Conservation (phyloP, 1,284 basidiomycete genomes). For the Sporisorium iseilematis-ciliati region DNA sequence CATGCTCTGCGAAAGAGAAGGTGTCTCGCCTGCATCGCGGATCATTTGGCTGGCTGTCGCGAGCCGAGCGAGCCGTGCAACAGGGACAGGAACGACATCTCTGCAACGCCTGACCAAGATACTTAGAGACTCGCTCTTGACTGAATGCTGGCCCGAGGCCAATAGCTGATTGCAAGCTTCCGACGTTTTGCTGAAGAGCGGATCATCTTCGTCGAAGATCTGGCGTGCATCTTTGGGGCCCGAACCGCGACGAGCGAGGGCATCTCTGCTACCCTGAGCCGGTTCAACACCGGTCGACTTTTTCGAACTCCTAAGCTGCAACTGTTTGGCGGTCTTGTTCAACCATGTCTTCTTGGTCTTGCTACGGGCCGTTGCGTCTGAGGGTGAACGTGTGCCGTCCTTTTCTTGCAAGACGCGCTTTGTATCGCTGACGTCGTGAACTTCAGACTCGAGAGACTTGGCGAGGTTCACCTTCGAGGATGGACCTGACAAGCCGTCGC, state of each 20-base stretch:
- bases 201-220: conserved; percentile 8
- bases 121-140: conserved; percentile 52
- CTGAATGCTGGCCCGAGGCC: conserved; percentile 24
- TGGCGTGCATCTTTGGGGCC: conserved; percentile 16
- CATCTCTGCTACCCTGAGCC: conserved; percentile 3
- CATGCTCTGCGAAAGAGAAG: conserved; percentile 39
- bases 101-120: conserved; percentile 62
- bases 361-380: background rate
- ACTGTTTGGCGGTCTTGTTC: conserved; percentile 57
- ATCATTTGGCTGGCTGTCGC: conserved; percentile 31
- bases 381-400: conserved; percentile 1
- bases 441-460: conserved; percentile 38
- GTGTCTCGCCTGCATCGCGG: conserved; percentile 12
- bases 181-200: conserved; percentile 28
- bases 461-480: conserved; percentile 2
- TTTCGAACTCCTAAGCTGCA: conserved; percentile 38
- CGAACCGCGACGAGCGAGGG: conserved; percentile 15
- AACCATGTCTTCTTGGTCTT: conserved; percentile 56
- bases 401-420: background rate
- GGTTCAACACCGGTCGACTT: conserved; percentile 24
- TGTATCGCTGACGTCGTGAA: background rate
- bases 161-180: conserved; percentile 35
- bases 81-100: conserved; percentile 67
- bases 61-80: conserved; percentile 62
- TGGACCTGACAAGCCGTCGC: conserved; percentile 3